These are phyloP conservation scores for Pyrenophora seminiperda DNA, from an alignment of 2,329 filamentous ascomycete genomes.

Conservation along the genomic window DNA sequence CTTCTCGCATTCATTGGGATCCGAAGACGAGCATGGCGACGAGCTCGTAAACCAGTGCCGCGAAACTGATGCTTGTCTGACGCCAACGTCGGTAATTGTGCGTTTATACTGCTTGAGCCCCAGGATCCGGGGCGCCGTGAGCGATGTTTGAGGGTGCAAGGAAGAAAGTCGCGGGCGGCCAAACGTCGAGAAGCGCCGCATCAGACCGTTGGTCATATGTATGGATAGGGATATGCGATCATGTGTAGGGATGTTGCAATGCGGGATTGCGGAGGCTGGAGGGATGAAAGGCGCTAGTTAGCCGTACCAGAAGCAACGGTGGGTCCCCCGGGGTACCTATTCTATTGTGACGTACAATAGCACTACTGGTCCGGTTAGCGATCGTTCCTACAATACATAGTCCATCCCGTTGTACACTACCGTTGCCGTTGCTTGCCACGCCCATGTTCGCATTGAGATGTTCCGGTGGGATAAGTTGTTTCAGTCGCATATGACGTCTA, in stretches of 20 bases:
- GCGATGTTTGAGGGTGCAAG: constrained; percentile 21
- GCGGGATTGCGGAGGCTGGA: constrained; percentile 5
- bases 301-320: constrained; percentile 9
- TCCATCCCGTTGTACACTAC: constrained; percentile 3
- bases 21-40: constrained; percentile 32
- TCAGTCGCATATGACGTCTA: constrained; percentile 14
- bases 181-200: constrained; percentile 54
- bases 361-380: constrained; percentile 6
- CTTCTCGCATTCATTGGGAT: constrained; percentile 46
- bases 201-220: constrained; percentile 52
- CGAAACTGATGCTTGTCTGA: constrained; percentile 40
- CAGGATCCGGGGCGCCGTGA: constrained; percentile 36
- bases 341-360: constrained; percentile 30
- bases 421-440: constrained; percentile 11
- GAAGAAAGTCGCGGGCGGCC: constrained; percentile 42
- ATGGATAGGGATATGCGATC: constrained; percentile 35
- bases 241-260: constrained; percentile 28
- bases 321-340: constrained; percentile 15
- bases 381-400: constrained; percentile 1
- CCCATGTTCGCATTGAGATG: constrained; percentile 12
- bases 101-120: constrained; percentile 43
- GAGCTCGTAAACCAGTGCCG: constrained; percentile 54
- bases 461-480: constrained; percentile 15
- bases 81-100: constrained; percentile 39
- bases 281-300: constrained; percentile 13